Evolutionary conservation across 2,329 filamentous ascomycete genomes (phyloP), one percentile per base, ranked within the genome.

Genomic region (Colletotrichum salicis): DNA sequence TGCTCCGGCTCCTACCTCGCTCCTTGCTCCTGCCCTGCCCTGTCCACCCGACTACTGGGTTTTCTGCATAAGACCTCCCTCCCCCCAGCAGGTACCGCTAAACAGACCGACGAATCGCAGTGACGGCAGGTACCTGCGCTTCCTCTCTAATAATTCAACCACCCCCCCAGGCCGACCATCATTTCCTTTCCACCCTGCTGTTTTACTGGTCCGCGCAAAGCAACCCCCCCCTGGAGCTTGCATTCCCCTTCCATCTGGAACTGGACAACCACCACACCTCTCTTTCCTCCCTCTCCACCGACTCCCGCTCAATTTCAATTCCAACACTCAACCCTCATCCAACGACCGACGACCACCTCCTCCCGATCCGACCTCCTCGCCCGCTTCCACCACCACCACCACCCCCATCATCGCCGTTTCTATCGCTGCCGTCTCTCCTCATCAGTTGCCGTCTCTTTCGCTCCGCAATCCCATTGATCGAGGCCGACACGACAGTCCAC

Each of bases 221-320:
- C 63, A 67, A 67, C 73, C 73, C 72, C 72, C 73, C 71, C 37
- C 37, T 73, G 68, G 73, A 74, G 73, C 73, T 74, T 73, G 73
- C 73, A 74, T 74, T 74, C 70, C 73, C 71, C 68, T 73, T 73
- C 73, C 68, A 73, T 61, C 65, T 72, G 61, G 61, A 64, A 65
- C 61, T 66, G 61, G 66, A 72, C 68, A 73, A 73, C 68, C 71
- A 67, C 68, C 71, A 64, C 71, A 45, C 35, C 71, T 71, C 71
- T 67, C 68, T 73, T 70, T 74, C 73, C 71, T 73, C 65, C 65
- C 70, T 72, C 70, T 70, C 70, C 65, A 70, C 67, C 63, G 55
- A 58, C 65, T 71, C 66, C 72, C 70, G 65, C 52, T 67, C 60
- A 64, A 71, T 72, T 69, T 73, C 71, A 67, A 73, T 67, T 71